Base-by-base conservation (phyloP, 257 asterid genomes). In the Gentiana macrophylla region DNA sequence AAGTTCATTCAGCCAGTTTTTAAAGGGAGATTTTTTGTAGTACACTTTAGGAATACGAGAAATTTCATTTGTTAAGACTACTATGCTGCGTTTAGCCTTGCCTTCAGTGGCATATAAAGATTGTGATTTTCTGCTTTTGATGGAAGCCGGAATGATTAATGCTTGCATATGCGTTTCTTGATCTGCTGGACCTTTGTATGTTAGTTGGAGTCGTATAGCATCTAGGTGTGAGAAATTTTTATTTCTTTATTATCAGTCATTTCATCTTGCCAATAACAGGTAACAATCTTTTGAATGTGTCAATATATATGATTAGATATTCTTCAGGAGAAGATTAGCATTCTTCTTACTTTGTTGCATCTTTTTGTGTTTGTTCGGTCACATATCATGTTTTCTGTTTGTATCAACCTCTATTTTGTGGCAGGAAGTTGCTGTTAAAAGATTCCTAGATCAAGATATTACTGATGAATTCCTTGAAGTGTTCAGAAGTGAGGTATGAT, bases 341-440 rank as follows among this genome's bases (percentile, higher is more conserved):
- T 15, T 49, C 35, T 12, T 49, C 3, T 47, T 59, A 4, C 49
- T 68, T 36, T 10, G 51, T 37, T 51, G 44, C 9, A 41, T 41
- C 46, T 43, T 38, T 59, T 59, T 35, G 41, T 7, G 49, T 33
- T 51, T 53, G 53, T 67, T 69, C 3, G 44, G 67, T 53, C 43
- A 3, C 43, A 3, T 64, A 6, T 47, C 56, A 49, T 41, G 9
- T 41, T 41, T 13, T 69, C 58, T 56, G 50, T 62, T 65, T 38
- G 43, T 63, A 52, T 72, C 58, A 58, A 54, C 44, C 61, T 67
- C 64, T 55, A 68, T 70, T 71, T 63, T 41, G 60, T 72, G 74
- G 32, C 79, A 90, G 98, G 98, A 80, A 79, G 96, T 91, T 76
- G 96, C 98, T 71, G 94, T 91, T 60, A 91, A 91, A 81, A 84